Evolutionary conservation across 768 basidiomycete genomes (phyloP).

Genomic region (Cubamyces lactineus): DNA sequence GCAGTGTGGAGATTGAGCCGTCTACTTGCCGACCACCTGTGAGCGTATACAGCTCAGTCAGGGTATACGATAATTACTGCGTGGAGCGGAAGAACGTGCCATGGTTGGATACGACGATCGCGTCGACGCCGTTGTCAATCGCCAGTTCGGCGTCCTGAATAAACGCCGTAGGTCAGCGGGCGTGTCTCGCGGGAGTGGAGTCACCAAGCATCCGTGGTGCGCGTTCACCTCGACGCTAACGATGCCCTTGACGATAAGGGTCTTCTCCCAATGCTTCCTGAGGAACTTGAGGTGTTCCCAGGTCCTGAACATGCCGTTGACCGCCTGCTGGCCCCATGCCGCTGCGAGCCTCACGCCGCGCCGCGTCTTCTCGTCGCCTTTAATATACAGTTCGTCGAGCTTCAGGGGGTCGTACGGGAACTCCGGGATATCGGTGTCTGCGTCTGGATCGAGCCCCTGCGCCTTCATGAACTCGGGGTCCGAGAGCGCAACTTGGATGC

Average conservation of each 20-base stretch:
- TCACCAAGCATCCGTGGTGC: neutral
- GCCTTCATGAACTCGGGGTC: constrained; percentile 81
- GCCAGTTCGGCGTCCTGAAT: constrained; percentile 68
- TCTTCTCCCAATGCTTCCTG: constrained; percentile 76
- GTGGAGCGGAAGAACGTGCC: constrained; percentile 42
- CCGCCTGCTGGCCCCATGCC: constrained; percentile 66
- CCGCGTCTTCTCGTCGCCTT: constrained; percentile 51
- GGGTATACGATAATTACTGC: neutral
- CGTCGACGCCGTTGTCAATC: constrained; percentile 64
- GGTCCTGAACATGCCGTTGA: constrained; percentile 60
- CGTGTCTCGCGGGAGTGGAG: no score
- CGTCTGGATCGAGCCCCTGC: constrained; percentile 48
- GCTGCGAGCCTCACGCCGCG: constrained; percentile 51
- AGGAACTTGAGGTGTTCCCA: constrained; percentile 78
- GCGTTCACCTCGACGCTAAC: constrained; percentile 57
- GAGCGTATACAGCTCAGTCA: neutral
- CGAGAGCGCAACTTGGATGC: constrained; percentile 65
- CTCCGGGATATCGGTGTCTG: constrained; percentile 40
- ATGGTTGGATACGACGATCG: constrained; percentile 82
- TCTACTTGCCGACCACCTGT: constrained; percentile 77
- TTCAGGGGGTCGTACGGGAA: constrained; percentile 65
- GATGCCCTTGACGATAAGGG: constrained; percentile 78
- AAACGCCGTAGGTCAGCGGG: neutral
- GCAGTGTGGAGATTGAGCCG: constrained; percentile 74
- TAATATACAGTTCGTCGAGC: constrained; percentile 44